phyloP scores from a whole-genome alignment of 208 protist species.

The Crithidia brevicula region DNA sequence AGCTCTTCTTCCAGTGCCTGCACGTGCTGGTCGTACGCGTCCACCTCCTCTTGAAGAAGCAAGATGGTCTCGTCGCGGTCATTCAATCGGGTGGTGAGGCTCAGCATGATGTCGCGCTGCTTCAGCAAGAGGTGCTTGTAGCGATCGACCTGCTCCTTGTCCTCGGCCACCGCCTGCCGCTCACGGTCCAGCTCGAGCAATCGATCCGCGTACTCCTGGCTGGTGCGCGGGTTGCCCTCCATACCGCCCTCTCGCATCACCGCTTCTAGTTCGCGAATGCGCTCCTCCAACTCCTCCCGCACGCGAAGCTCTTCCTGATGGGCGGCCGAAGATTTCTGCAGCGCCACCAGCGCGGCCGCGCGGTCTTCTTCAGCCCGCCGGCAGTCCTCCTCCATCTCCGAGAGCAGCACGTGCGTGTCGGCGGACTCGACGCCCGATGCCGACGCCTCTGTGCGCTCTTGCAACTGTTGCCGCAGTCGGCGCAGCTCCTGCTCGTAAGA shows the following conservation, averaged over 20 bases:
- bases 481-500: constrained; percentile 68
- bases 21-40: constrained; percentile 85
- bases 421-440: constrained; percentile 8
- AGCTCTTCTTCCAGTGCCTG: constrained; percentile 72
- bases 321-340: constrained; percentile 50
- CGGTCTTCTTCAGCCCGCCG: constrained; percentile 37
- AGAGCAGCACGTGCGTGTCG: constrained; percentile 22
- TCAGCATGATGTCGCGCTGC: constrained; percentile 97
- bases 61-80: constrained; percentile 94
- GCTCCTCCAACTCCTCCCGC: constrained; percentile 52
- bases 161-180: constrained; percentile 78
- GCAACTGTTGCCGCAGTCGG: constrained; percentile 55
- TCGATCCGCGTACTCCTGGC: constrained; percentile 61
- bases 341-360: constrained; percentile 64
- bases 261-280: constrained; percentile 62
- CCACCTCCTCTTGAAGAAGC: constrained; percentile 86
- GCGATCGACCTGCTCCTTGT: constrained; percentile 92
- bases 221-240: constrained; percentile 51
- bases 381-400: constrained; percentile 41
- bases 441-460: constrained; percentile 32
- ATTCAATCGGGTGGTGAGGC: constrained; percentile 91
- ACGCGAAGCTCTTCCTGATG: constrained; percentile 48
- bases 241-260: constrained; percentile 52
- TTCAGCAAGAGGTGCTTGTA: constrained; percentile 97
- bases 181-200: constrained; percentile 88